A percentile compares a stretch with the other conserved stretches of the same genome.
These are phyloP conservation scores for Candida yuanshanica DNA, from an alignment of 805 yeast species.

Conservation along the genomic window DNA sequence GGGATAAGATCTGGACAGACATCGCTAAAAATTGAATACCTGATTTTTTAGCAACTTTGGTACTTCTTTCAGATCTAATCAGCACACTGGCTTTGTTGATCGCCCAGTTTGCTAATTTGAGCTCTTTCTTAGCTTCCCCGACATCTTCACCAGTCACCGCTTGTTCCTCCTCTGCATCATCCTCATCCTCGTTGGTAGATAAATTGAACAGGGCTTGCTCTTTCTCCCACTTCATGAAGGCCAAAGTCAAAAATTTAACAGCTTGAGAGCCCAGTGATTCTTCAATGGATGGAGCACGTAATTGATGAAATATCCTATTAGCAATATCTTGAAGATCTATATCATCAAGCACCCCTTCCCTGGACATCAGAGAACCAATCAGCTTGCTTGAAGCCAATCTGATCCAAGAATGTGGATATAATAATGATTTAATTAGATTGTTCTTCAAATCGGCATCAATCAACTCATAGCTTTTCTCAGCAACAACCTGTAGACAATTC, in stretches of 20 bases:
- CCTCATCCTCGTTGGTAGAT: conserved; percentile 21
- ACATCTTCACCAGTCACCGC: conserved; percentile 22
- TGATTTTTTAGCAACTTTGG: conserved; percentile 56
- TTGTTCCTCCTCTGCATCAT: conserved; percentile 19
- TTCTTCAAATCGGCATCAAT: conserved; percentile 30
- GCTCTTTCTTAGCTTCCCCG: conserved; percentile 16
- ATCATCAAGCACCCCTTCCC: conserved; percentile 31
- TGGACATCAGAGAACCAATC: conserved; percentile 45
- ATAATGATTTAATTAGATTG: conserved; percentile 44
- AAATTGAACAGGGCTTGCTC: conserved; percentile 30
- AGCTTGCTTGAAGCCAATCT: conserved; percentile 62
- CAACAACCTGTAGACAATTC: conserved; percentile 40
- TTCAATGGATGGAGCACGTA: conserved; percentile 71
- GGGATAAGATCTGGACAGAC: conserved; percentile 43
- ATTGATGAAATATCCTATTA: conserved; percentile 64
- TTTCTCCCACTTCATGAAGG: conserved; percentile 56
- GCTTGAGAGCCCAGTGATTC: conserved; percentile 58
- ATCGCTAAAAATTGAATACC: conserved; percentile 69
- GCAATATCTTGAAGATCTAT: conserved; percentile 63
- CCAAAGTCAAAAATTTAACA: conserved; percentile 58
- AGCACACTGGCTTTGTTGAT: conserved; percentile 55
- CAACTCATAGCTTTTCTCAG: conserved; percentile 26
- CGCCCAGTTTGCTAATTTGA: conserved; percentile 52
- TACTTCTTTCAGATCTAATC: conserved; percentile 58
- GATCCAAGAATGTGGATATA: conserved; percentile 92